Base-by-base conservation (phyloP, 345 rosid species). In the Pugionium cornutum region DNA sequence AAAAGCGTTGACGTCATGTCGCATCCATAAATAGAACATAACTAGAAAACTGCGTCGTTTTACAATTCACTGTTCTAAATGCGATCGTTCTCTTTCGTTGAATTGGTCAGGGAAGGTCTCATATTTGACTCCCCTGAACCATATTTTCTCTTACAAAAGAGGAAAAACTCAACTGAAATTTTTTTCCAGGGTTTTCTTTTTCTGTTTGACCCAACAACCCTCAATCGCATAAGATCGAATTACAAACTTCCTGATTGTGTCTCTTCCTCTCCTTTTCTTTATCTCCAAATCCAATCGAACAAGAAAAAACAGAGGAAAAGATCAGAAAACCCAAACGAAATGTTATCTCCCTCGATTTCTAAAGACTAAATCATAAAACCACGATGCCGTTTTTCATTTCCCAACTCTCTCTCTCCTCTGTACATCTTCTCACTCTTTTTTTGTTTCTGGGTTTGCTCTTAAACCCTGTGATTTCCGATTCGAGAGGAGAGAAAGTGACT, bases 401-500 rank as follows among this genome's bases (percentile, higher is more conserved):
- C 30, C 2, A 18, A 18, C 18, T 18, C 18, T 18, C 18, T 18
- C 18, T 18, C 18, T 18, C 18, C 18, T 18, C 18, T 18, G 18
- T 18, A 18, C 18, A 18, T 18, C 18, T 7, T 35, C 62, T 28
- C n/a, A 48, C 66, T 48, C 11, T 62, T 40, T 50, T 77, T 3
- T 42, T 56, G 4, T 50, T 76, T 45, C 42, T 53, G 1, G 68
- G 49, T 58, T 68, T 69, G 36, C 48, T 76, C 30, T 44, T 69
- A n/a, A 68, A 65, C 43, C 66, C 74, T 62, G 81, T 54, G 40
- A 36, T 78, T 1, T 83, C 84, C n/a, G 97, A 91, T 42, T 92
- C 97, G 5, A 76, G 97, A 79, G 91, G 92, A 40, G 80, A 83
- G 0, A 53, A 61, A 18, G 86, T 77, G 42, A 82, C 80, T 69